Conservation (phyloP, 306 rosid species). For the Quillaja saponaria region DNA sequence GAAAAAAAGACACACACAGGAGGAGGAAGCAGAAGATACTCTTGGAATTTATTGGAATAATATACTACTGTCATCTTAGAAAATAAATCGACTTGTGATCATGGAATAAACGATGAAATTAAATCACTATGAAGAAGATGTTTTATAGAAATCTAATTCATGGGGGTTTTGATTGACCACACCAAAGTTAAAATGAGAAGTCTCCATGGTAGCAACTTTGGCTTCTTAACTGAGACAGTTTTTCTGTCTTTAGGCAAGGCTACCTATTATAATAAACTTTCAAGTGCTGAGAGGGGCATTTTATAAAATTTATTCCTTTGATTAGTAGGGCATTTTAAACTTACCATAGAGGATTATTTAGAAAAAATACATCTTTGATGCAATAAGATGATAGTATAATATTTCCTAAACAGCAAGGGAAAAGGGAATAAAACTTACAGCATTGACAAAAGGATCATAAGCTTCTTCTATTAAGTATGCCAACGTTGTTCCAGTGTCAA, state of each 20-base stretch:
- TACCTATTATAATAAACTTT: too few species aligned
- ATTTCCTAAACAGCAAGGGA: not conserved
- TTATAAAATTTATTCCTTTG: too few species aligned
- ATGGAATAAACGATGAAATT: not conserved
- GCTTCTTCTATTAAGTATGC: conserved; percentile 88
- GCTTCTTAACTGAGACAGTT: too few species aligned
- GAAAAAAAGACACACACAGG: not conserved
- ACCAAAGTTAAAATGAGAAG: not conserved
- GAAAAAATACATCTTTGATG: conserved; percentile 5
- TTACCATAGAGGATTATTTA: not conserved
- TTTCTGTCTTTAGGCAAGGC: too few species aligned
- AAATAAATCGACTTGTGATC: conserved; percentile 1
- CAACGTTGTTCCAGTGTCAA: conserved; percentile 90
- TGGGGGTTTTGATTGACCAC: not conserved
- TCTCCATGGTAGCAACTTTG: too few species aligned
- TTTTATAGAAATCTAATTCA: conserved; percentile 10
- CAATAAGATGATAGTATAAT: conserved; percentile 13
- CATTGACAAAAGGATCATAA: conserved; percentile 70
- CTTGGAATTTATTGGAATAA: conserved; percentile 12
- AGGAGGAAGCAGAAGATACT: too few species aligned
- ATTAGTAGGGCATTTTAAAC: not conserved
- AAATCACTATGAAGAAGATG: conserved; percentile 2
- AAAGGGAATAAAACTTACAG: conserved; percentile 57
- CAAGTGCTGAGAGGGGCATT: too few species aligned
- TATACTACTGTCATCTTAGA: not conserved